Evolutionary conservation across 192 early-diverging fungal species (phyloP), one percentile per base, ranked within the genome.

Genomic region (Backusella psychrophila): DNA sequence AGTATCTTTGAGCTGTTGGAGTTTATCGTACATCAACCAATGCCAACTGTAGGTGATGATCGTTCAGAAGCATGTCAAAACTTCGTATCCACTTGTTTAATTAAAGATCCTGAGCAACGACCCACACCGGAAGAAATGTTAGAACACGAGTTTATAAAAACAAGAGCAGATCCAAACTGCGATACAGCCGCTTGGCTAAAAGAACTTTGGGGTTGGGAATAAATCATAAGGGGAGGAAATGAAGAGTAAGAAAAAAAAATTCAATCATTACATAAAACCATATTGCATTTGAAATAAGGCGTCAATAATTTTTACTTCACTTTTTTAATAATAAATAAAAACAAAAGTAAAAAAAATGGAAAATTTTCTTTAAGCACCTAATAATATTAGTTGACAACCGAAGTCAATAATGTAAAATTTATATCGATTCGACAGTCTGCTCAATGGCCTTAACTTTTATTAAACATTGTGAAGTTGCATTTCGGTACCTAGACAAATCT

Each of bases 1-100:
- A 87, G 93, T 8, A 92, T 93, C 7, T 95, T 99, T 82, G 98
- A 99, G 80, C 84, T 99, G n/a, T 81, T 99, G 68, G 91, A 96
- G 75, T 95, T 91, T 78, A 98, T 99, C 75, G 92, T 94, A 4
- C 92, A 97, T 73, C 90, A 95, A 75, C 94, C 95, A 3, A 90
- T 93, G 41, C 97, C 97, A 72, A 90, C 89, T 41, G 78, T 87
- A 34, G 92, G 92, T 70, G 84, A 80, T 75, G 85, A 85, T 34
- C 81, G 88, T 73, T 89, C 90, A 19, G 66, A 67, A 1, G 89
- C 90, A 67, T 89, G 94, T 63, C 87, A 91, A 46, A 86, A 85
- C 29, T 94, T 96, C 71, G 77, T 95, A 71, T 83, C 83, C 8
- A 21, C 19, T 80, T 90, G 94, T 66, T 77, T 96, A 36, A 92